Evolutionary conservation across 768 basidiomycete species (phyloP), one percentile per base, ranked within the genome.

Genomic region (Dictyophora rubrovolvata): DNA sequence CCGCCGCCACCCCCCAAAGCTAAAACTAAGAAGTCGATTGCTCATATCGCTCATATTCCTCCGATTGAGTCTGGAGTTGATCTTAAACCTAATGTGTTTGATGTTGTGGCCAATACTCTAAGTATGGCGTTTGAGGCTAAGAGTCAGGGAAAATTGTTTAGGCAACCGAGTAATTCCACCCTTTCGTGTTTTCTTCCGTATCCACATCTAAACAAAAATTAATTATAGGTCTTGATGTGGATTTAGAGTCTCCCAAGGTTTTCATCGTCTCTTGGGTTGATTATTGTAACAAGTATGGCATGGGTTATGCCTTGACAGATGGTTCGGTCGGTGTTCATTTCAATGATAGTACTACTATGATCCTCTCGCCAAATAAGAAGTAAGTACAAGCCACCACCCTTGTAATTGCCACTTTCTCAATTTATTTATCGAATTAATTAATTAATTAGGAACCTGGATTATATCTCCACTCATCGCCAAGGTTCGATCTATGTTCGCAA

Each of bases 221-320:
- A n/a, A 23, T 47, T 37, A 7, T 51, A 66, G 66, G 23, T 16
- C n/a, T 77, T 48, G 83, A 83, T 28, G 70, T 66, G 1, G 65
- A 70, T 47, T 64, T 90, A 1, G 78, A 77, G 0, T 78, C 83
- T 17, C 88, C 91, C 60, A 79, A 79, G 55, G 87, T 95, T 49
- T 98, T 97, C 72, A 93, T 99, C 63, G 90, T 89, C 2, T 90
- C 89, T n/a, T 98, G 96, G 96, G 88, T 98, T 47, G 96, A 98
- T 70, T 98, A 98, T 68, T 95, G 92, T 69, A 91, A 93, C 72
- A 97, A 97, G 77, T 99, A 97, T 71, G 96, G 95, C n/a, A 98
- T 97, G 90, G 96, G 95, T 1, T 98, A 96, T 70, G 92, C 93
- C 3, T 75, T 98, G 67, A 95, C 93, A 18, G 93, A 99, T 67